Evolutionary conservation across 2,329 filamentous ascomycete genomes (phyloP).

Genomic region (Phymatotrichopsis omnivora): DNA sequence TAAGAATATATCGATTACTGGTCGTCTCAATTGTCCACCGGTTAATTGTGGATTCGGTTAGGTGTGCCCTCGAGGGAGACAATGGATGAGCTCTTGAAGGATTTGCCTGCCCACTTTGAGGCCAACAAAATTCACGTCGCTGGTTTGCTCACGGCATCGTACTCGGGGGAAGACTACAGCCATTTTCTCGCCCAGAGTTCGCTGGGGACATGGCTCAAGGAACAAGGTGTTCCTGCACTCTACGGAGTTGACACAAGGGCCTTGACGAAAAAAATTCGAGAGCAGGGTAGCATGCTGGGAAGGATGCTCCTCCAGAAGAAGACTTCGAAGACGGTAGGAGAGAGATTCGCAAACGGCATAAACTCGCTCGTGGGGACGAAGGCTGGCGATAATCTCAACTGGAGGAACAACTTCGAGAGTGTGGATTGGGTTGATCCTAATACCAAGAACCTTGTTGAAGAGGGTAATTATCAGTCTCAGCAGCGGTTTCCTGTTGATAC

Average conservation of each 20-base stretch:
- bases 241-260: constrained; percentile 90
- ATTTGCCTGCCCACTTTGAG: constrained; percentile 88
- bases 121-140: constrained; percentile 86
- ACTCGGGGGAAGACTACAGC: constrained; percentile 89
- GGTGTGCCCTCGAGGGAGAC: constrained; percentile 72
- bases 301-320: constrained; percentile 67
- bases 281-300: constrained; percentile 93
- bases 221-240: constrained; percentile 87
- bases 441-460: constrained; percentile 79
- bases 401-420: constrained; percentile 57
- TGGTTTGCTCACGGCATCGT: constrained; percentile 80
- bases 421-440: constrained; percentile 90
- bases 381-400: constrained; percentile 39
- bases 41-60: constrained; percentile 7
- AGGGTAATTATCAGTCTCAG: constrained; percentile 55
- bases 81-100: constrained; percentile 71
- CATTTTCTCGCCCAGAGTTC: constrained; percentile 88
- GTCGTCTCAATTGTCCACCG: not conserved
- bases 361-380: constrained; percentile 35
- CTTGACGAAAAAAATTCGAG: constrained; percentile 85
- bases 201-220: constrained; percentile 88
- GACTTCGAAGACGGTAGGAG: constrained; percentile 15
- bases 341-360: constrained; percentile 35
- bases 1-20: too few relatives aligned
- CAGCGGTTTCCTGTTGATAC: constrained; percentile 16